Evolutionary conservation across 2,329 filamentous ascomycete genomes (phyloP).

Genomic region (Xylariaceae sp.): DNA sequence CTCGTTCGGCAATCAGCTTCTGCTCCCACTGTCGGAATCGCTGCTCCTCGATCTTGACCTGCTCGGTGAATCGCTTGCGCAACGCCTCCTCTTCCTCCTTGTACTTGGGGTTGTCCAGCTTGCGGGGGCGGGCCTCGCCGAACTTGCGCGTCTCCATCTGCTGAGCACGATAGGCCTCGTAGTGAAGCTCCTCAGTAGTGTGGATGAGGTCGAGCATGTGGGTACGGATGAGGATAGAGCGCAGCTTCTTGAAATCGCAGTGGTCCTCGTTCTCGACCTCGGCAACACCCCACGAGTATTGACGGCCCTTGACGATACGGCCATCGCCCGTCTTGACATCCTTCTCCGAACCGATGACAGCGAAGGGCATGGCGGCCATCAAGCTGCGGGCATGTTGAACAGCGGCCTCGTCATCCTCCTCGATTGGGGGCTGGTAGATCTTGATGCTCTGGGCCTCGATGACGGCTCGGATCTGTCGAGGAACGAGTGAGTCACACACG

Average conservation of each 20-base stretch:
- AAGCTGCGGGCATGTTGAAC: constrained; percentile 91
- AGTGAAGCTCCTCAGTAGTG: constrained; percentile 98
- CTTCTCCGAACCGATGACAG: constrained; percentile 98
- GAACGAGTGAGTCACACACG: not conserved
- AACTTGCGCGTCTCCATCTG: constrained; percentile 99
- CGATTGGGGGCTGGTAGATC: constrained; percentile 96
- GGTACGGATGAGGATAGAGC: constrained; percentile 95
- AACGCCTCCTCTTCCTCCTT: constrained; percentile 99
- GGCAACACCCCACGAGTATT: constrained; percentile 98
- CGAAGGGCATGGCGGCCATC: constrained; percentile 97
- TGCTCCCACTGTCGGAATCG: constrained; percentile 99
- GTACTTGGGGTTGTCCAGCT: constrained; percentile 99
- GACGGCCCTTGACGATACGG: constrained; percentile 96
- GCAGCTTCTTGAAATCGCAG: constrained; percentile 99
- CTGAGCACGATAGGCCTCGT: constrained; percentile 97
- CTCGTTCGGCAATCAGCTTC: constrained; percentile 98
- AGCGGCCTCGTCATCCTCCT: constrained; percentile 96
- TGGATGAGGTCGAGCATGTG: constrained; percentile 99
- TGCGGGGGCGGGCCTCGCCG: constrained; percentile 91
- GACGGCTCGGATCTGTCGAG: constrained; percentile 75
- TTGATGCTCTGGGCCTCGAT: constrained; percentile 99
- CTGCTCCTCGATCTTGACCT: constrained; percentile 99
- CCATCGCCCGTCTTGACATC: constrained; percentile 95
- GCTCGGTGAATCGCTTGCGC: constrained; percentile 98
- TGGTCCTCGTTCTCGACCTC: constrained; percentile 99